Conservation (phyloP, 441 rosid genomes). For the Flueggea neowawraea region DNA sequence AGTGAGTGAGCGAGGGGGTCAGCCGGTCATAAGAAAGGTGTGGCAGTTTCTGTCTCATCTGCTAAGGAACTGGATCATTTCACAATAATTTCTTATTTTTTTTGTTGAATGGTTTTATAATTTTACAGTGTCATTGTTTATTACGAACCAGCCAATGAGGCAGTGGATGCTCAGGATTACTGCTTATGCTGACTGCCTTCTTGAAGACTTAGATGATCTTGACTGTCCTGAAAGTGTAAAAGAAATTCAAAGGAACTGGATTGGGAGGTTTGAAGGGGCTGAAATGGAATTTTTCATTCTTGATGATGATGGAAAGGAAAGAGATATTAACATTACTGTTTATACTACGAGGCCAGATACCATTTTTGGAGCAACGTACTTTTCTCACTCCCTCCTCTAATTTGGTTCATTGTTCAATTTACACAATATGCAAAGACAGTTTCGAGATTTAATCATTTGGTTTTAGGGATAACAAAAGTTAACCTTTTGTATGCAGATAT, state of each 20-base stretch:
- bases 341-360: slow-evolving; percentile 95
- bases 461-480: background rate
- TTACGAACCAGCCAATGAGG: slow-evolving; percentile 99
- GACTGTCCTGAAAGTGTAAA: slow-evolving; percentile 96
- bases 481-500: slow-evolving; percentile 48
- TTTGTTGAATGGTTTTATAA: slow-evolving; percentile 65
- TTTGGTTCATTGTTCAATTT: background rate
- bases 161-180: slow-evolving; percentile 99
- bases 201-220: slow-evolving; percentile 87
- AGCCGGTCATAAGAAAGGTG: slow-evolving; percentile 97
- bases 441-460: background rate
- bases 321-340: slow-evolving; percentile 53
- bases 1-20: slow-evolving; percentile 96
- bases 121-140: slow-evolving; percentile 97
- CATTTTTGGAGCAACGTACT: slow-evolving; percentile 90
- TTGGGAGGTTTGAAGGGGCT: slow-evolving; percentile 94
- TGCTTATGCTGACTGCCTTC: slow-evolving; percentile 93
- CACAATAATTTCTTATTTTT: slow-evolving; percentile 20
- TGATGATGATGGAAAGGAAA: slow-evolving; percentile 50
- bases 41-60: slow-evolving; percentile 7
- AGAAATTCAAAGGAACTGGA: slow-evolving; percentile 98
- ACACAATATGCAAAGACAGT: no score
- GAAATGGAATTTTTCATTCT: slow-evolving; percentile 67
- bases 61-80: slow-evolving; percentile 13
- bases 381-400: slow-evolving; percentile 13